Conservation (phyloP, 2,329 filamentous ascomycete species). For the Ophiostoma montium region DNA sequence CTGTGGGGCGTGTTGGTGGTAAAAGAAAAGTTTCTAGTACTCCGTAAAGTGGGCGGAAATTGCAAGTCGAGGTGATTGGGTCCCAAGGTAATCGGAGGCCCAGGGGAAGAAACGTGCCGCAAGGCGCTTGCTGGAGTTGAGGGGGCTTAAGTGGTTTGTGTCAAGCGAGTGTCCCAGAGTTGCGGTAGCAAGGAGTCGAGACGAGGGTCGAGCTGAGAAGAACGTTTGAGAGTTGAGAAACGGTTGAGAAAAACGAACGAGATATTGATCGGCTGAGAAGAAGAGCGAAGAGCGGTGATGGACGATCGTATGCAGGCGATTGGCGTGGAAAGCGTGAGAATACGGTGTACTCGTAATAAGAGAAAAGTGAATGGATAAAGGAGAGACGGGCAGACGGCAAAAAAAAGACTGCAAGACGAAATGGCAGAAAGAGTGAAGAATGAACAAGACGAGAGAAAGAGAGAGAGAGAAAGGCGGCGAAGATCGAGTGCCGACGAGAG, state of each 20-base stretch:
- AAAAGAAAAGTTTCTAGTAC: slow-evolving; percentile 7
- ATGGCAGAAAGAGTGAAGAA: no score
- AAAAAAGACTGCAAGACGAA: not conserved
- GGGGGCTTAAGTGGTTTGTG: slow-evolving; percentile 2
- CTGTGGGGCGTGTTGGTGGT: slow-evolving; percentile 10
- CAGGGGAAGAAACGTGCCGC: not conserved
- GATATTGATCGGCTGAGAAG: no score
- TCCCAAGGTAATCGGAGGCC: slow-evolving; percentile 11
- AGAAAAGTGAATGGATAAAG: no score
- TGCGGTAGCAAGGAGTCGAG: not conserved
- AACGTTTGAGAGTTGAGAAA: not conserved
- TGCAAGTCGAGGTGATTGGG: slow-evolving; percentile 18
- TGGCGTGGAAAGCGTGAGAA: no score
- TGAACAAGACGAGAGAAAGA: no score
- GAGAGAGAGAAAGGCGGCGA: no score
- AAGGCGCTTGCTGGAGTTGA: slow-evolving; percentile 13
- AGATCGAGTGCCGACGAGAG: not conserved
- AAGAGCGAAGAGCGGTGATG: no score
- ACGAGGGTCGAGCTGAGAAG: not conserved
- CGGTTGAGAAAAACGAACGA: no score
- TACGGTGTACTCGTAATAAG: no score
- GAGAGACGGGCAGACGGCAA: no score
- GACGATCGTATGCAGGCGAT: no score
- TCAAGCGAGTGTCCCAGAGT: not conserved
- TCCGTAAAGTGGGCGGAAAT: slow-evolving; percentile 18